Conservation (phyloP, 1,284 basidiomycete genomes). For the Ustilago vetiveriae region DNA sequence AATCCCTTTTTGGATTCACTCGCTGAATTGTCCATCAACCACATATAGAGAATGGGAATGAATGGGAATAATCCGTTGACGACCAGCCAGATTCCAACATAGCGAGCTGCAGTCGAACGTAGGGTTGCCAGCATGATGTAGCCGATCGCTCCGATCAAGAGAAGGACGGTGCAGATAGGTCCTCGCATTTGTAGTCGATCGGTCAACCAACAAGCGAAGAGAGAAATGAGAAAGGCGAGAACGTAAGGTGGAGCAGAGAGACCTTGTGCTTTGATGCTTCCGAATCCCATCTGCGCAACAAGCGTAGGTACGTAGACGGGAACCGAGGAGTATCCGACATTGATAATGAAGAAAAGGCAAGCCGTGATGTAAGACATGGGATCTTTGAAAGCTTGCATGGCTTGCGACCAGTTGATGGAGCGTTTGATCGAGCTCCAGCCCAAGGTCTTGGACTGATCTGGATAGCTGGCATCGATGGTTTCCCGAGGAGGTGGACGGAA, state of each 20-base stretch:
- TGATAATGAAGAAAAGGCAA: conserved; percentile 57
- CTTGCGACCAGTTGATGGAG: conserved; percentile 30
- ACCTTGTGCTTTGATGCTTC: conserved; percentile 50
- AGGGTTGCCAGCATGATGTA: conserved; percentile 58
- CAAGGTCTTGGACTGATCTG: not conserved
- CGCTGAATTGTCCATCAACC: conserved; percentile 48
- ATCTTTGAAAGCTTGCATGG: conserved; percentile 43
- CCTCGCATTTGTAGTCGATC: conserved; percentile 54
- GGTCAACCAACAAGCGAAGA: conserved; percentile 31
- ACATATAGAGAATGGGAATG: conserved; percentile 60
- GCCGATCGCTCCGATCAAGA: conserved; percentile 47
- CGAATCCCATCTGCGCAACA: conserved; percentile 58
- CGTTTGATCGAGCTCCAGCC: conserved; percentile 3
- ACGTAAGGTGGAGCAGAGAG: conserved; percentile 57
- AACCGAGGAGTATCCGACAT: conserved; percentile 58
- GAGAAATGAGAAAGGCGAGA: conserved; percentile 51
- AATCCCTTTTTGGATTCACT: conserved; percentile 56
- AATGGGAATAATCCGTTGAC: conserved; percentile 56
- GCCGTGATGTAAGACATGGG: conserved; percentile 54
- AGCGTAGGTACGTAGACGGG: conserved; percentile 64
- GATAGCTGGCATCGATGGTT: not conserved
- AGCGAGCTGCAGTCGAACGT: conserved; percentile 33
- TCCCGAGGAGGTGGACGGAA: conserved; percentile 33
- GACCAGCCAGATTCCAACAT: conserved; percentile 52
- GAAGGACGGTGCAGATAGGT: conserved; percentile 47